A percentile compares a stretch with the other conserved stretches of the same genome.
phyloP scores from a whole-genome alignment of 1,284 basidiomycete species.

The Afroboletus lepidellus region DNA sequence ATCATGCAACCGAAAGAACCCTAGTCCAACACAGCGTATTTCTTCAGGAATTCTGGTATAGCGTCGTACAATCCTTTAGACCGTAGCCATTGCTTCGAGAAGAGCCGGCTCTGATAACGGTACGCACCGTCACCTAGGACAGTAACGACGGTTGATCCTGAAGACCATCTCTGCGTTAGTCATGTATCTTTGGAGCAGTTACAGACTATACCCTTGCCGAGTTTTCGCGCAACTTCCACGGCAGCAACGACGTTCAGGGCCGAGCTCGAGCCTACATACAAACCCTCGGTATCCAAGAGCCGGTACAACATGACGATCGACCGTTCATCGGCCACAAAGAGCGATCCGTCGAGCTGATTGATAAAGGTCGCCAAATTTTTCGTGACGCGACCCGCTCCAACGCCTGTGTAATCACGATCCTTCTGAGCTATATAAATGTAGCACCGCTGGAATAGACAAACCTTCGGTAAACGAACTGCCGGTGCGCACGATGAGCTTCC shows the following conservation, averaged over 20 bases:
- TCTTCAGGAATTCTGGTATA: slow-evolving; percentile 84
- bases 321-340: slow-evolving; percentile 88
- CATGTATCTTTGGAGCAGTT: not conserved
- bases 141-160: slow-evolving; percentile 86
- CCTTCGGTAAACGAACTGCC: slow-evolving; percentile 98
- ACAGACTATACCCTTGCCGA: slow-evolving; percentile 68
- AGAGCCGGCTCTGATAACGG: slow-evolving; percentile 93
- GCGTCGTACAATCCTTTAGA: slow-evolving; percentile 77
- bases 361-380: slow-evolving; percentile 89
- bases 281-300: slow-evolving; percentile 87
- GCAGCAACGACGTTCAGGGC: slow-evolving; percentile 97
- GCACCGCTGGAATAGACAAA: slow-evolving; percentile 31
- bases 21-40: slow-evolving; percentile 87
- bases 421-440: slow-evolving; percentile 10
- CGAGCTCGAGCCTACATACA: slow-evolving; percentile 96
- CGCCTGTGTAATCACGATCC: slow-evolving; percentile 54
- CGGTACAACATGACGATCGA: slow-evolving; percentile 94
- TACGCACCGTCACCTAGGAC: slow-evolving; percentile 95
- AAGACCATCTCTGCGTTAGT: slow-evolving; percentile 2
- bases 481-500: slow-evolving; percentile 74
- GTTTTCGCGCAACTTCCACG: slow-evolving; percentile 79
- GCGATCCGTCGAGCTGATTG: slow-evolving; percentile 74
- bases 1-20: not conserved
- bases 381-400: slow-evolving; percentile 96
- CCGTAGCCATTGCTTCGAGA: slow-evolving; percentile 93